A percentile compares a stretch with the other conserved stretches of the same genome.
These are phyloP conservation scores for Cryptosporidium andersoni DNA, from an alignment of 169 alveolate species.

Conservation along the genomic window DNA sequence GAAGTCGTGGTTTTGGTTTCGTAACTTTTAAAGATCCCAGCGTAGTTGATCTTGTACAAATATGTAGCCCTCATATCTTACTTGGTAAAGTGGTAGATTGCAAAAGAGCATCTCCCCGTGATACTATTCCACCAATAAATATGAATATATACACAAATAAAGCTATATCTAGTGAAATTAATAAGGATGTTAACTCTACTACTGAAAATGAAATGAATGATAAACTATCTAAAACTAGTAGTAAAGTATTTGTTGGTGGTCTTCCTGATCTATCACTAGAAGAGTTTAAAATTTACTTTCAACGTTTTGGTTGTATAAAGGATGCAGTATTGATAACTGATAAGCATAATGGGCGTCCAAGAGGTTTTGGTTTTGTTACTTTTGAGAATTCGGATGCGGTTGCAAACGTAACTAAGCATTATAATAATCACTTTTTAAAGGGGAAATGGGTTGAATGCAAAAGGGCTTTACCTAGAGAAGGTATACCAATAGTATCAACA, in stretches of 20 bases:
- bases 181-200: not conserved
- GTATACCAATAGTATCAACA: slow-evolving; percentile 6
- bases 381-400: slow-evolving; percentile 82
- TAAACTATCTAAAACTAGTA: slow-evolving; percentile 17
- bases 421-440: slow-evolving; percentile 77
- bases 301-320: slow-evolving; percentile 85
- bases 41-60: slow-evolving; percentile 49
- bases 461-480: slow-evolving; percentile 85
- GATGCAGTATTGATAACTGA: slow-evolving; percentile 86
- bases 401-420: slow-evolving; percentile 81
- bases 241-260: slow-evolving; percentile 91
- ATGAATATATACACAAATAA: not conserved
- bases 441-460: slow-evolving; percentile 91
- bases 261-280: slow-evolving; percentile 81
- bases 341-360: slow-evolving; percentile 85
- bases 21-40: slow-evolving; percentile 74
- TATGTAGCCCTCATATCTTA: slow-evolving; percentile 48
- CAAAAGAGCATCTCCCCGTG: slow-evolving; percentile 75
- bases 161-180: not conserved
- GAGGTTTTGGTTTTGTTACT: slow-evolving; percentile 92
- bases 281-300: slow-evolving; percentile 85
- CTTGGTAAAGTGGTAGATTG: slow-evolving; percentile 76
- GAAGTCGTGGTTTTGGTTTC: slow-evolving; percentile 82
- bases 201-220: not conserved
- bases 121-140: not conserved